These are phyloP conservation scores for Francoa sonchifolia DNA, from an alignment of 441 rosid species.

Conservation along the genomic window DNA sequence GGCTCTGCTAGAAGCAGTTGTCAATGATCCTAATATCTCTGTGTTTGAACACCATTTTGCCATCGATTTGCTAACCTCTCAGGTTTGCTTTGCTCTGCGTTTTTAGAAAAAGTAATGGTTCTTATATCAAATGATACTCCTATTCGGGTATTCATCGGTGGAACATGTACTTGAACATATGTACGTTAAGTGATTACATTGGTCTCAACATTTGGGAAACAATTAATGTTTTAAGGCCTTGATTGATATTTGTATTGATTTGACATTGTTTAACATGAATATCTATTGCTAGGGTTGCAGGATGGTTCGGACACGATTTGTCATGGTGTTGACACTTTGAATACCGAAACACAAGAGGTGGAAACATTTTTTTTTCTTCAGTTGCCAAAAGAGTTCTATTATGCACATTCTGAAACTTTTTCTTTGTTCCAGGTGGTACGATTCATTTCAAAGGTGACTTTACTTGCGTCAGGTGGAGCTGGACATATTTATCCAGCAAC, in stretches of 20 bases:
- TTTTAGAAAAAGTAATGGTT: neutral
- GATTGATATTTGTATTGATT: neutral
- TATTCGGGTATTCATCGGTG: neutral
- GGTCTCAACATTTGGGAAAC: no score
- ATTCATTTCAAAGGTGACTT: conserved; percentile 79
- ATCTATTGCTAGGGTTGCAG: conserved; percentile 26
- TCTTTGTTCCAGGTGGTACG: conserved; percentile 51
- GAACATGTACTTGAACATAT: neutral
- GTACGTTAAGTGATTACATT: no score
- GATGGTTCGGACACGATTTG: conserved; percentile 66
- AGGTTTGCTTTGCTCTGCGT: conserved; percentile 27
- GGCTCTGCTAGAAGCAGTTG: conserved; percentile 74
- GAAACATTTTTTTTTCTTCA: conserved; percentile 1
- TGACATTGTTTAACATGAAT: neutral
- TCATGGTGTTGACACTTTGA: conserved; percentile 80
- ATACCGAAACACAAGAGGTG: conserved; percentile 78
- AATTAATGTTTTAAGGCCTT: no score
- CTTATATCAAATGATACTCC: neutral
- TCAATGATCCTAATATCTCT: conserved; percentile 60
- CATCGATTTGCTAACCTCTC: conserved; percentile 80
- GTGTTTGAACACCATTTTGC: conserved; percentile 86
- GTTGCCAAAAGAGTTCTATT: conserved; percentile 6
- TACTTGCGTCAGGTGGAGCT: conserved; percentile 97
- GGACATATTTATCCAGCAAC: conserved; percentile 94
- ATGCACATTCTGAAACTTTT: conserved; percentile 4